Evolutionary conservation across 2,329 filamentous ascomycete species (phyloP), one percentile per base, ranked within the genome.

Genomic region (Neospermospora avenae): DNA sequence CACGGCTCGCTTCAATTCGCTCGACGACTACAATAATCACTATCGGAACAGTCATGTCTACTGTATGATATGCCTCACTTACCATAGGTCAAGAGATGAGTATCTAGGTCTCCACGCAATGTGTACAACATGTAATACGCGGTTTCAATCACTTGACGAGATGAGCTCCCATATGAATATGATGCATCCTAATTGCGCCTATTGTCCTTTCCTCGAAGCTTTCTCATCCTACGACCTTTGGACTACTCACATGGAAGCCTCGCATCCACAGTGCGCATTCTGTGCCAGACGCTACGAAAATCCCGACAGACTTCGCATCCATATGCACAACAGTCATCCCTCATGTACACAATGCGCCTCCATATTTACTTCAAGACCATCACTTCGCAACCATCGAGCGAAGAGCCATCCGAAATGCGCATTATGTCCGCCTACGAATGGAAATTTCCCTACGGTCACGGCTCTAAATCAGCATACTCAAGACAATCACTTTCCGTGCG

Each of bases 381-480:
- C 34, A 31, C 13, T 57, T 3, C 28, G 55, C 4, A 48, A 57
- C 25, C 55, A 57, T 16, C 25, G 55, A 41, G 24, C 45, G 13
- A 39, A 46, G 8, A 28, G 31, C 20, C 55, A 57, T 22, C 55
- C 55, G 1, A 46, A 41, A 8, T 57, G 55, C 31, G 13, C 42
- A 13, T 25, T 57, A 3, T 57, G 55, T 41, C 55, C 55, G 28
- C 44, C 44, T 3, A 49, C 42, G 1, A 44, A 16, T 4, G 55
- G 34, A n/a, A 18, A 37, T 3, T 48, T 57, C 16, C 14, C 55
- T 4, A 49, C 55, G 1, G 39, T 45, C 13, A 34, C 42, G 13
- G 55, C 55, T 6, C 22, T 57, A n/a, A 57, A 57, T 34, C 42
- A 57, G 14, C 55, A 57, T 57, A 57, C 55, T 5, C 42, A 48